phyloP scores from a whole-genome alignment of 2,329 filamentous ascomycete species.

The Trichoderma koningiopsis region DNA sequence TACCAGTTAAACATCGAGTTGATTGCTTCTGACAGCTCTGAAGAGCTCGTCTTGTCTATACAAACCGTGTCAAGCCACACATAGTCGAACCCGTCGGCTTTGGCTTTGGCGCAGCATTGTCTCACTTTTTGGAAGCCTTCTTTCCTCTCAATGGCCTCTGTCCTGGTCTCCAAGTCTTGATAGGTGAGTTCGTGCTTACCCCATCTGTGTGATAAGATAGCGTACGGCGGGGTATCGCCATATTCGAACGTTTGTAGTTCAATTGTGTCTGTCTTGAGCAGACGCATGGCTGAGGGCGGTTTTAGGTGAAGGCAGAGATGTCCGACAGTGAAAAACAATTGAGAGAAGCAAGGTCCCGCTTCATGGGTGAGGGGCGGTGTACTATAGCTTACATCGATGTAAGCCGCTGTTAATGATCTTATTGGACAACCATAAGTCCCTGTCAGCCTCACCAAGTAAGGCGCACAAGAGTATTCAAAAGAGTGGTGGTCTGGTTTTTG shows the following conservation, averaged over 20 bases:
- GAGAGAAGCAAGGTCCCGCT: too few species aligned
- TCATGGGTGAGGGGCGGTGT: too few species aligned
- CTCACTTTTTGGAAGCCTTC: conserved; percentile 2
- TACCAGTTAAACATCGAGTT: conserved; percentile 22
- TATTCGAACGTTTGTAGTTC: conserved; percentile 1
- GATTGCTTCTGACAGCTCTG: conserved; percentile 14
- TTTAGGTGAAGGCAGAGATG: too few species aligned
- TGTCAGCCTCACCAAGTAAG: too few species aligned
- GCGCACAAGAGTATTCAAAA: too few species aligned
- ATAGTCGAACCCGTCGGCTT: conserved; percentile 7
- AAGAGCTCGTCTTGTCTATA: conserved; percentile 6
- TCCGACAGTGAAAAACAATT: too few species aligned
- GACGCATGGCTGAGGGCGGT: not conserved
- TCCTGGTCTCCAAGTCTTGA: not conserved
- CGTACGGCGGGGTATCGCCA: not conserved
- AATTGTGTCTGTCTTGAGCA: not conserved
- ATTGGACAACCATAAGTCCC: too few species aligned
- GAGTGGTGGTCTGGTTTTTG: too few species aligned
- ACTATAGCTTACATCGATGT: too few species aligned
- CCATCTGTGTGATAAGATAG: conserved; percentile 18
- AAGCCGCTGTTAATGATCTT: too few species aligned
- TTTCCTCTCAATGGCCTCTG: not conserved
- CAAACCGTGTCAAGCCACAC: conserved; percentile 13
- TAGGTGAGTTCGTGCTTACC: conserved; percentile 1
- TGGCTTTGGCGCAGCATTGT: conserved; percentile 10